These are phyloP conservation scores for Cutaneotrichosporon cavernicola DNA, from an alignment of 1,284 basidiomycete species.

Conservation along the genomic window DNA sequence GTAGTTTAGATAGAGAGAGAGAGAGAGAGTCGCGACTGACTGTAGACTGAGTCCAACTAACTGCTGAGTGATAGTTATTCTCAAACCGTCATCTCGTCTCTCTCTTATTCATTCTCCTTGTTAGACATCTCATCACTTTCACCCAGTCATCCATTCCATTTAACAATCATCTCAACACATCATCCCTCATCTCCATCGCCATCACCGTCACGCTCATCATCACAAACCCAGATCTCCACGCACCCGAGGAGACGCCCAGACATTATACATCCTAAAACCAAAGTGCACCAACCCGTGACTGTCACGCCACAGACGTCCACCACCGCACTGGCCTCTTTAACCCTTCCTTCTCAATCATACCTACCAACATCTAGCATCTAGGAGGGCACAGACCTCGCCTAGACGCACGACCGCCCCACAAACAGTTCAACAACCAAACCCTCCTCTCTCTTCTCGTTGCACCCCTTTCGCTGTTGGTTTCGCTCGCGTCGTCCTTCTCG, in stretches of 20 bases:
- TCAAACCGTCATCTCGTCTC: not conserved
- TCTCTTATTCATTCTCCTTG: not conserved
- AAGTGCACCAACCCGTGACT: not conserved
- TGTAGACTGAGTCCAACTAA: not conserved
- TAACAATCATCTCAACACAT: not conserved
- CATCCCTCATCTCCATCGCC: not conserved
- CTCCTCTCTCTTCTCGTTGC: not conserved
- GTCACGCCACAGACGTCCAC: not conserved
- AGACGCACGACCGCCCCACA: not conserved
- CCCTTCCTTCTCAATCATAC: not conserved
- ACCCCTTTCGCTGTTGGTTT: not conserved
- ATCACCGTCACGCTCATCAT: constrained; percentile 4
- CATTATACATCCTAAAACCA: not conserved
- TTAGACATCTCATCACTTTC: not conserved
- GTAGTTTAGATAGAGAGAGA: too few relatives aligned
- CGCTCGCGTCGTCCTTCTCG: not conserved
- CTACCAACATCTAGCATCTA: not conserved
- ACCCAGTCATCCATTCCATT: not conserved
- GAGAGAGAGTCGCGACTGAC: not conserved
- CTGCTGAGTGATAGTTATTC: not conserved
- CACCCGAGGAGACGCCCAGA: too few relatives aligned
- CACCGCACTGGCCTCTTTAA: not conserved
- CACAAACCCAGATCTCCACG: not conserved
- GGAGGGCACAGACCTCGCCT: not conserved
- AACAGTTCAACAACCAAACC: not conserved